These are phyloP conservation scores for Plantago coronopus DNA, from an alignment of 305 asterid species.

Conservation along the genomic window DNA sequence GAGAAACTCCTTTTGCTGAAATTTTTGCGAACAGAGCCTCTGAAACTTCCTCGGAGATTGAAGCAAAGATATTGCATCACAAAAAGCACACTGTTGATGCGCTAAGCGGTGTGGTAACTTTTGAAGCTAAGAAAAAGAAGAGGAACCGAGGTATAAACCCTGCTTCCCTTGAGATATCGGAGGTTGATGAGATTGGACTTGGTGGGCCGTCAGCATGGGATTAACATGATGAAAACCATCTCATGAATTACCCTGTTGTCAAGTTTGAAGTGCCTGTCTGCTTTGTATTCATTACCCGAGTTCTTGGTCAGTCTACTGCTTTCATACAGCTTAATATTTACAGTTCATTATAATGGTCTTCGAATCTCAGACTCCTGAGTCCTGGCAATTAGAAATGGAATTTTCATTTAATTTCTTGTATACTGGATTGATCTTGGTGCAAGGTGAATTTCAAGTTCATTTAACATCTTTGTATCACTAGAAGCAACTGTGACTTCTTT, in stretches of 20 bases:
- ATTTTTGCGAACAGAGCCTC: conserved; percentile 32
- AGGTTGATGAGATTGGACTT: conserved; percentile 55
- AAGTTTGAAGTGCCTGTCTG: background rate
- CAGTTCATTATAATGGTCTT: too few relatives aligned
- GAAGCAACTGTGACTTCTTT: too few relatives aligned
- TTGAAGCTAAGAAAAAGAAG: conserved; percentile 42
- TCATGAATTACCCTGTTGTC: background rate
- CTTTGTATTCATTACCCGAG: background rate
- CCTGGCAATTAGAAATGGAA: too few relatives aligned
- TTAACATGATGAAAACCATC: conserved; percentile 8
- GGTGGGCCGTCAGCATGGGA: conserved; percentile 95
- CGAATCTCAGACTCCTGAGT: too few relatives aligned
- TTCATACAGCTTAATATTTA: too few relatives aligned
- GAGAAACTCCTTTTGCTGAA: conserved; percentile 54
- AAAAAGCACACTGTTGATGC: conserved; percentile 29
- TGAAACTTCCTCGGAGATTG: conserved; percentile 17
- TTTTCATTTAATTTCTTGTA: too few relatives aligned
- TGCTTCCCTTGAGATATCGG: conserved; percentile 35
- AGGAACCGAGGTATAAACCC: conserved; percentile 25
- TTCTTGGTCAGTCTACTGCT: background rate
- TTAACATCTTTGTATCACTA: too few relatives aligned
- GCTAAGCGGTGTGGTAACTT: conserved; percentile 33
- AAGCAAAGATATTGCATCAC: conserved; percentile 24
- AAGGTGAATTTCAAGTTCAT: too few relatives aligned
- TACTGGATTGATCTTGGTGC: too few relatives aligned